Percentiles rank a stretch among this genome's conserved stretches.
These are phyloP conservation scores for Phaeoacremonium minimum DNA, from an alignment of 2,329 filamentous ascomycete genomes.

Conservation along the genomic window DNA sequence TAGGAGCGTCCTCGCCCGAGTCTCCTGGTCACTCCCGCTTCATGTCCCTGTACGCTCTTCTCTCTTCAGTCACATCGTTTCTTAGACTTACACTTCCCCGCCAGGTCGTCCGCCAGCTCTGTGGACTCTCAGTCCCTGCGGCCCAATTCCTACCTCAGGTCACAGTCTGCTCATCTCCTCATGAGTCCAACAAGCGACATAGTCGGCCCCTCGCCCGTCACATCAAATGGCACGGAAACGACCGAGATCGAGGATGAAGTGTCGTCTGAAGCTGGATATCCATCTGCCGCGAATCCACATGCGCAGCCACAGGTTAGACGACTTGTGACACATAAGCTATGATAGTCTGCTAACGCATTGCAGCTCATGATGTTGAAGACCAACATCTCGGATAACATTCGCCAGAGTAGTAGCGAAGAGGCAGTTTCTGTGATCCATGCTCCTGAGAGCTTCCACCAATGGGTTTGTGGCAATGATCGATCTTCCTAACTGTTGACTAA, in stretches of 20 bases:
- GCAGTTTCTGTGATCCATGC: conserved; percentile 89
- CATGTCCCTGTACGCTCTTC: conserved; percentile 43
- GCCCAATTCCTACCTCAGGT: conserved; percentile 43
- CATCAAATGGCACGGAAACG: conserved; percentile 76
- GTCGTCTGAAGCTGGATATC: conserved; percentile 50
- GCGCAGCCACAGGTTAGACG: conserved; percentile 30
- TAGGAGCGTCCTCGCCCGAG: conserved; percentile 51
- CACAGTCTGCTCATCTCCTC: conserved; percentile 47
- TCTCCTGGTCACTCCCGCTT: conserved; percentile 44
- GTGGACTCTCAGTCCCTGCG: conserved; percentile 45
- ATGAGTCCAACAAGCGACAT: conserved; percentile 63
- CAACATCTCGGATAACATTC: conserved; percentile 51
- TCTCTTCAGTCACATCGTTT: neutral
- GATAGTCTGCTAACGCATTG: conserved; percentile 8
- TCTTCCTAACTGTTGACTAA: neutral
- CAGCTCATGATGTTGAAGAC: conserved; percentile 52
- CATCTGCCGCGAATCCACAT: conserved; percentile 24
- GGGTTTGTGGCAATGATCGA: conserved; percentile 51
- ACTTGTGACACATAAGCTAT: conserved; percentile 13
- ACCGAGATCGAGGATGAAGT: conserved; percentile 82
- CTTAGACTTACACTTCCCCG: conserved; percentile 18
- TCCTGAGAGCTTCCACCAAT: conserved; percentile 75
- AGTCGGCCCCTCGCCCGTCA: conserved; percentile 78
- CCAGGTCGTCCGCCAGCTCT: conserved; percentile 39
- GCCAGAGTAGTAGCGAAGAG: conserved; percentile 65